Percentiles rank a stretch among this genome's conserved stretches.
These are phyloP conservation scores for Phyllosticta capitalensis DNA, from an alignment of 2,329 filamentous ascomycete genomes.

Conservation along the genomic window DNA sequence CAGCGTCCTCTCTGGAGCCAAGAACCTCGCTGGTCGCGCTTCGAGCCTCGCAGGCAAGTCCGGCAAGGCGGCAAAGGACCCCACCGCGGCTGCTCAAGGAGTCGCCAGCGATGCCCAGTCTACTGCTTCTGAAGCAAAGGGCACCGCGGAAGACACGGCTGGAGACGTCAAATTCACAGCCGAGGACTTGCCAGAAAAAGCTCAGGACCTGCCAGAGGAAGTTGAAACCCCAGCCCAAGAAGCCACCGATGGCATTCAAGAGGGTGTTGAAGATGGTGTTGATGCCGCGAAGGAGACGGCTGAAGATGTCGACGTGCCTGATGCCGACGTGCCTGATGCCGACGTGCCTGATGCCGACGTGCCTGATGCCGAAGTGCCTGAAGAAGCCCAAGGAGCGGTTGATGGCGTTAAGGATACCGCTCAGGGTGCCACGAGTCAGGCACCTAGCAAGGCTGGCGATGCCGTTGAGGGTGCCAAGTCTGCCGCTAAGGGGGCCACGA, in stretches of 20 bases:
- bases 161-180: constrained; percentile 26
- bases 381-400: constrained; percentile 9
- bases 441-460: constrained; percentile 12
- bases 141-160: constrained; percentile 22
- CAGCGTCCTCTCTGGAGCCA: constrained; percentile 6
- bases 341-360: too few species aligned
- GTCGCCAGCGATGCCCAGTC: constrained; percentile 25
- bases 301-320: constrained; percentile 14
- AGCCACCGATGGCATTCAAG: constrained; percentile 15
- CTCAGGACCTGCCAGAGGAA: constrained; percentile 17
- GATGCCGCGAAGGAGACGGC: constrained; percentile 18
- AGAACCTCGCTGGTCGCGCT: constrained; percentile 38
- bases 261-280: constrained; percentile 15
- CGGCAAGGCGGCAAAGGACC: constrained; percentile 21
- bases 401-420: constrained; percentile 16
- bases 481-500: constrained; percentile 15
- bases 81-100: constrained; percentile 25
- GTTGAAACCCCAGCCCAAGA: constrained; percentile 24
- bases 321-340: too few species aligned
- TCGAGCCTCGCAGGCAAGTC: constrained; percentile 37
- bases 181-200: constrained; percentile 24
- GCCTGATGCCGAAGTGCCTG: constrained; percentile 13
- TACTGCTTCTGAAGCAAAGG: constrained; percentile 17
- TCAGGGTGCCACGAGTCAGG: constrained; percentile 17
- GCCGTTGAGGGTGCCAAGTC: constrained; percentile 15